Base-by-base conservation (phyloP, 2,329 filamentous ascomycete genomes). In the Hypocrella siamensis region DNA sequence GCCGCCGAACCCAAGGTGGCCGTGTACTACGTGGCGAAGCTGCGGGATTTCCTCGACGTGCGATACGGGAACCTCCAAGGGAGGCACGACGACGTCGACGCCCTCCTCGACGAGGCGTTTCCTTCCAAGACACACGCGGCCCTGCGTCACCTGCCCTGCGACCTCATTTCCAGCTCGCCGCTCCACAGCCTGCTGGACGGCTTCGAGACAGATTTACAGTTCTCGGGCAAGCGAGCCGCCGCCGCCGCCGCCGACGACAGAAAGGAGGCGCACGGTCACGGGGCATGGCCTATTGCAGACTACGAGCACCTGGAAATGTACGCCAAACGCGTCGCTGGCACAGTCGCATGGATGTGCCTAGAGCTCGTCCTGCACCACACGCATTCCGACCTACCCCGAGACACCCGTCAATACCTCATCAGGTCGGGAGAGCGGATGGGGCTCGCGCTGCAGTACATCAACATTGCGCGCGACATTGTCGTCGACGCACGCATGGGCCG, bases 401-500 rank as follows among this genome's bases (percentile, higher is more conserved):
- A n/a, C n/a, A n/a, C n/a, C n/a, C n/a, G n/a, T n/a, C n/a, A n/a
- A n/a, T n/a, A n/a, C n/a, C n/a, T n/a, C n/a, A n/a, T n/a, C n/a
- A n/a, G n/a, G n/a, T n/a, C n/a, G n/a, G n/a, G n/a, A n/a, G n/a
- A n/a, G n/a, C n/a, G n/a, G n/a, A 83, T 83, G 78, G 79, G 79
- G 0, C 65, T 78, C 21, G 78, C 79, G 2, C 55, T 84, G n/a
- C 79, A 85, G 44, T 82, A 78, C 42, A 70, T 81, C 43, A 85
- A 84, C 44, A 82, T 85, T 38, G 74, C 77, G 3, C 71, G 79
- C 16, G 79, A 85, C 43, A 73, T 84, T n/a, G 51, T 57, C 4
- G 70, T 72, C 3, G 79, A 84, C 42, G 75, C 79, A 1, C 53
- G 56, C 11, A 70, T 79, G 22, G 62, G 63, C 2, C 66, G 79